Conservation (phyloP, 2,329 filamentous ascomycete species). For the Teratosphaeriaceae sp. region DNA sequence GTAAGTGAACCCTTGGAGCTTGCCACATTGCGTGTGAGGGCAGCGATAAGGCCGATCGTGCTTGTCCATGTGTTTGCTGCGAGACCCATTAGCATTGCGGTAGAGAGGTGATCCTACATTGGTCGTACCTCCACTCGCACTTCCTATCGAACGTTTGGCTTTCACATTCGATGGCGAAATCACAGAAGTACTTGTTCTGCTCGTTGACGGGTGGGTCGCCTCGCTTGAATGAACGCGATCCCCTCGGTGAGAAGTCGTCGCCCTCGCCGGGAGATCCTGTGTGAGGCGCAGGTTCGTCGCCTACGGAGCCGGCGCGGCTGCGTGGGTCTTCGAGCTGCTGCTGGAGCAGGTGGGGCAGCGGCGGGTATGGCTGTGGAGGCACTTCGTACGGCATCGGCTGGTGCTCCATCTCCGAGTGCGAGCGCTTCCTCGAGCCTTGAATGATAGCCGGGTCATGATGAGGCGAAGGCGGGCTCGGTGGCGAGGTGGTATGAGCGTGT, state of each 20-base stretch:
- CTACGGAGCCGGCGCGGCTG: not conserved
- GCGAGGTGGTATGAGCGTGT: not conserved
- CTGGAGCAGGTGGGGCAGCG: not conserved
- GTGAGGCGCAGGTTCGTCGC: not conserved
- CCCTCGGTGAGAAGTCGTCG: conserved; percentile 6
- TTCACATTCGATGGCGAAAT: conserved; percentile 57
- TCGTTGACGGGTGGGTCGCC: conserved; percentile 54
- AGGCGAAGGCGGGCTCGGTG: not conserved
- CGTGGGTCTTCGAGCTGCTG: not conserved
- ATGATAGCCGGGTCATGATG: conserved; percentile 9
- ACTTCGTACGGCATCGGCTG: not conserved
- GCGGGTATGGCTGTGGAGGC: not conserved
- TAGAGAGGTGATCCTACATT: conserved; percentile 37
- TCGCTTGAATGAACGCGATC: conserved; percentile 26
- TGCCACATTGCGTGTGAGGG: conserved; percentile 73
- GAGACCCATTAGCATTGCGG: conserved; percentile 11
- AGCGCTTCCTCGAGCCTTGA: conserved; percentile 22
- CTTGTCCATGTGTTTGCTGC: conserved; percentile 96
- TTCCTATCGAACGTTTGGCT: conserved; percentile 69
- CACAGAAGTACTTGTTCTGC: conserved; percentile 72
- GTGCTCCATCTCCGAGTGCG: conserved; percentile 22
- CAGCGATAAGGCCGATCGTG: conserved; percentile 93
- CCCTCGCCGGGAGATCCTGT: not conserved
- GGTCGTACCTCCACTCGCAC: conserved; percentile 96
- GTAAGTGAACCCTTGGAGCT: conserved; percentile 91